Percentiles rank a stretch among this genome's conserved stretches.
Evolutionary conservation across 345 rosid species (phyloP).

Genomic region (Orychophragmus violaceus): DNA sequence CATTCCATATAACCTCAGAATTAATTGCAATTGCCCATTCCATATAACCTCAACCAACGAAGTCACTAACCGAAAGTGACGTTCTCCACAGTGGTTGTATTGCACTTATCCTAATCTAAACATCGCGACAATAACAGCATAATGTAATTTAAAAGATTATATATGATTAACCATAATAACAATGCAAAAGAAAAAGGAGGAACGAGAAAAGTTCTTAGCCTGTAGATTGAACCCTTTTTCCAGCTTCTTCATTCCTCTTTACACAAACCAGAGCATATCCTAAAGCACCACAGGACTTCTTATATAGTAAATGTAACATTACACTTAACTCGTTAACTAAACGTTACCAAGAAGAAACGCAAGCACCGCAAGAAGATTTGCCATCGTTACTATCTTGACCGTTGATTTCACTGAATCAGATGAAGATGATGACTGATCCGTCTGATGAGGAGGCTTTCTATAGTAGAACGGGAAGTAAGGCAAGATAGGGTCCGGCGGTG

Average conservation of each 20-base stretch:
- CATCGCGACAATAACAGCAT: constrained; percentile 1
- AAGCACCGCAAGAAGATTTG: not conserved
- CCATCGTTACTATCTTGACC: constrained; percentile 6
- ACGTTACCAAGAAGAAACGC: not conserved
- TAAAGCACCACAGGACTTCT: not conserved
- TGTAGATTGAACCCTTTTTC: not conserved
- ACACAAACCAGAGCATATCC: not conserved
- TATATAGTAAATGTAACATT: not conserved
- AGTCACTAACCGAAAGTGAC: constrained; percentile 11
- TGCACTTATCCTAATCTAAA: not conserved
- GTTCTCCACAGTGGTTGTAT: constrained; percentile 3
- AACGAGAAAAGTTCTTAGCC: not conserved
- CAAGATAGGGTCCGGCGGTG: constrained; percentile 77
- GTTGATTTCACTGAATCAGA: constrained; percentile 8
- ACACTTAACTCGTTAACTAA: not conserved
- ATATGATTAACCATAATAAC: not conserved
- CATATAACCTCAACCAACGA: constrained; percentile 1
- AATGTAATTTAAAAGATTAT: not conserved
- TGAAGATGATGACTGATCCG: constrained; percentile 36
- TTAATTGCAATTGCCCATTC: not conserved
- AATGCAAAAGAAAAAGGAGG: not conserved
- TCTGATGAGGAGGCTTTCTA: constrained; percentile 58
- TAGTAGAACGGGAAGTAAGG: constrained; percentile 85
- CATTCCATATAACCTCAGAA: no score
- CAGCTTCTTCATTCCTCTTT: no score